Percentiles rank a stretch among this genome's conserved stretches.
These are phyloP conservation scores for Exophiala viscosa DNA, from an alignment of 2,329 filamentous ascomycete species.

Conservation along the genomic window DNA sequence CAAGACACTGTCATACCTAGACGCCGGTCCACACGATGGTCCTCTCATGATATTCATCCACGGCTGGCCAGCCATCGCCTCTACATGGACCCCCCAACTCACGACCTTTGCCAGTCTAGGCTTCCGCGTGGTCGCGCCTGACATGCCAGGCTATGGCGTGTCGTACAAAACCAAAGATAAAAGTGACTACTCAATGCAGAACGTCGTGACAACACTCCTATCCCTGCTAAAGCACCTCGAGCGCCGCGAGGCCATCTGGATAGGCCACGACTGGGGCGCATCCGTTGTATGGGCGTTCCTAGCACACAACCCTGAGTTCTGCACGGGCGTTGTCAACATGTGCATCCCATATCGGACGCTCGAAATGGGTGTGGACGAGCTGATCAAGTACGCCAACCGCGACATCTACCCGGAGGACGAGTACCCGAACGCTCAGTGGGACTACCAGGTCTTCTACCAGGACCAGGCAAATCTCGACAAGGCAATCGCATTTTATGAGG, in stretches of 20 bases:
- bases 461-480: constrained; percentile 4
- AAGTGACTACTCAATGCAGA: constrained; percentile 10
- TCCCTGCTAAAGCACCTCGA: constrained; percentile 11
- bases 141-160: constrained; percentile 39
- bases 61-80: constrained; percentile 49
- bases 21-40: constrained; percentile 10
- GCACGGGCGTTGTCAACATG: constrained; percentile 17
- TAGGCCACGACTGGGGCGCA: constrained; percentile 28
- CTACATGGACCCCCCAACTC: constrained; percentile 44
- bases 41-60: constrained; percentile 40
- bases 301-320: constrained; percentile 17
- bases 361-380: constrained; percentile 40
- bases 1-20: constrained; percentile 19
- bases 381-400: constrained; percentile 39
- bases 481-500: constrained; percentile 11
- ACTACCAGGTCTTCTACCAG: constrained; percentile 15
- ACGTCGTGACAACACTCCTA: constrained; percentile 9
- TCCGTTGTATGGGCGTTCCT: constrained; percentile 19
- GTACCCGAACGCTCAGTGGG: constrained; percentile 30
- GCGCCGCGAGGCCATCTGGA: constrained; percentile 24
- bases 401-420: constrained; percentile 45
- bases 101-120: constrained; percentile 38
- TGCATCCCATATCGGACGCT: constrained; percentile 43
- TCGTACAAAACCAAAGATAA: constrained; percentile 11
- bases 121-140: constrained; percentile 40